Conservation (phyloP, 2,329 filamentous ascomycete genomes). For the Aphanocladium album region DNA sequence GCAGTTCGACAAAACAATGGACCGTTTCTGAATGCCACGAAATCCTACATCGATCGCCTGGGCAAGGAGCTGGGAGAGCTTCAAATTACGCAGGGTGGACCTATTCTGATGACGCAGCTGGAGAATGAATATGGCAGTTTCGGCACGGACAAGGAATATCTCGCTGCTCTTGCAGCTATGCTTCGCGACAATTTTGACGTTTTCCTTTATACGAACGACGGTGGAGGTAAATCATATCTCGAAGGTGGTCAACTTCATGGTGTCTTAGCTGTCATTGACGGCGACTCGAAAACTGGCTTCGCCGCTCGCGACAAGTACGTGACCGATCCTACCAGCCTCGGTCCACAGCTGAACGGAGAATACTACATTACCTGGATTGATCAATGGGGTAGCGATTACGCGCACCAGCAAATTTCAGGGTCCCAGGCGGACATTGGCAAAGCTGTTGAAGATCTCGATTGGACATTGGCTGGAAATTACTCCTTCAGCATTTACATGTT, state of each 20-base stretch:
- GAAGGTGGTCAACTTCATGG: conserved; percentile 38
- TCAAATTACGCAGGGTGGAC: conserved; percentile 38
- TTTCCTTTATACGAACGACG: conserved; percentile 46
- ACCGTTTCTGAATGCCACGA: conserved; percentile 33
- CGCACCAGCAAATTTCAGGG: conserved; percentile 30
- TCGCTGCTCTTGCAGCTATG: conserved; percentile 34
- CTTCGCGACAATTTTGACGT: conserved; percentile 37
- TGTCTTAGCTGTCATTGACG: conserved; percentile 42
- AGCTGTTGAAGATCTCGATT: conserved; percentile 31
- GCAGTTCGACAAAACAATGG: conserved; percentile 36
- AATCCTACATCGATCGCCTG: conserved; percentile 33
- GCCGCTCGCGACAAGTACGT: conserved; percentile 37
- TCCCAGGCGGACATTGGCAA: conserved; percentile 20
- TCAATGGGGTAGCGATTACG: conserved; percentile 36
- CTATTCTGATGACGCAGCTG: conserved; percentile 45
- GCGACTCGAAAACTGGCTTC: conserved; percentile 35
- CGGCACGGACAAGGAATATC: conserved; percentile 41
- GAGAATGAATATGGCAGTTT: conserved; percentile 49
- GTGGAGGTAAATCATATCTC: conserved; percentile 37
- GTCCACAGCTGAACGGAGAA: conserved; percentile 43
- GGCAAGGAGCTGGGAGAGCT: conserved; percentile 30
- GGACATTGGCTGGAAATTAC: conserved; percentile 31
- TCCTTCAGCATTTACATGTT: conserved; percentile 50
- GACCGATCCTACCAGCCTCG: conserved; percentile 36
- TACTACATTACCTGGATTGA: conserved; percentile 43